A percentile compares a stretch with the other conserved stretches of the same genome.
Conservation (phyloP, 805 yeast species). For the Candida vartiovaarae region DNA sequence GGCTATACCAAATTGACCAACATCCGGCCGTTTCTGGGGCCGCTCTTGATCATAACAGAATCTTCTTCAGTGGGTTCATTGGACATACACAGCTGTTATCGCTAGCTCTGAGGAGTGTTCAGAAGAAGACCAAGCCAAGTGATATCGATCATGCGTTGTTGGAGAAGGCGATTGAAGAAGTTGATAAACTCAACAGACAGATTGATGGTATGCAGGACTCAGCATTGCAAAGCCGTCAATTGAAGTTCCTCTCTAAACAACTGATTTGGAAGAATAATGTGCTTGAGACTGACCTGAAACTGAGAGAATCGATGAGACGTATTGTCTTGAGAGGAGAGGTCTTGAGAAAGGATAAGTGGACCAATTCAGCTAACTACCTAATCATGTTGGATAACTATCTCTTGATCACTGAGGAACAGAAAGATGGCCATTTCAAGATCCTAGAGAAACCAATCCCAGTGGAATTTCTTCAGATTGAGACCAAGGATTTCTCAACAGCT, state of each 20-base stretch:
- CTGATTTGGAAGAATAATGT: slow-evolving; percentile 45
- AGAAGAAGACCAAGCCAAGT: slow-evolving; percentile 39
- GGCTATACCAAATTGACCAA: slow-evolving; percentile 49
- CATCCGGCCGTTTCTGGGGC: slow-evolving; percentile 35
- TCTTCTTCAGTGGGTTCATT: slow-evolving; percentile 50
- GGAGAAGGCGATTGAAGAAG: slow-evolving; percentile 45
- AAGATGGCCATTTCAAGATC: slow-evolving; percentile 35
- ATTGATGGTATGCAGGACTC: slow-evolving; percentile 57
- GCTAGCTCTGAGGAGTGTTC: slow-evolving; percentile 52
- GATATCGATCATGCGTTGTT: slow-evolving; percentile 47
- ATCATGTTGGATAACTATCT: slow-evolving; percentile 67
- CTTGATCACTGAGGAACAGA: slow-evolving; percentile 51
- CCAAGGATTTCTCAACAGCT: slow-evolving; percentile 25
- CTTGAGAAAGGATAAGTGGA: slow-evolving; percentile 52
- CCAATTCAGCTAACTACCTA: slow-evolving; percentile 44
- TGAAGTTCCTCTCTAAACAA: slow-evolving; percentile 46
- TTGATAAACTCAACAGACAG: slow-evolving; percentile 45
- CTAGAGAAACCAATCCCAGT: slow-evolving; percentile 56
- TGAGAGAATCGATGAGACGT: slow-evolving; percentile 47
- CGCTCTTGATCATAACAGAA: slow-evolving; percentile 43
- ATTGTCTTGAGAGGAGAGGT: slow-evolving; percentile 54
- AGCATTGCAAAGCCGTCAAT: slow-evolving; percentile 51
- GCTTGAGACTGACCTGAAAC: slow-evolving; percentile 40
- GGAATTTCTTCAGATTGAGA: slow-evolving; percentile 49
- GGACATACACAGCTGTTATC: slow-evolving; percentile 53